Percentiles rank a stretch among this genome's conserved stretches.
Evolutionary conservation across 148 eudicot species (phyloP).

Genomic region (Linanthus parryae): DNA sequence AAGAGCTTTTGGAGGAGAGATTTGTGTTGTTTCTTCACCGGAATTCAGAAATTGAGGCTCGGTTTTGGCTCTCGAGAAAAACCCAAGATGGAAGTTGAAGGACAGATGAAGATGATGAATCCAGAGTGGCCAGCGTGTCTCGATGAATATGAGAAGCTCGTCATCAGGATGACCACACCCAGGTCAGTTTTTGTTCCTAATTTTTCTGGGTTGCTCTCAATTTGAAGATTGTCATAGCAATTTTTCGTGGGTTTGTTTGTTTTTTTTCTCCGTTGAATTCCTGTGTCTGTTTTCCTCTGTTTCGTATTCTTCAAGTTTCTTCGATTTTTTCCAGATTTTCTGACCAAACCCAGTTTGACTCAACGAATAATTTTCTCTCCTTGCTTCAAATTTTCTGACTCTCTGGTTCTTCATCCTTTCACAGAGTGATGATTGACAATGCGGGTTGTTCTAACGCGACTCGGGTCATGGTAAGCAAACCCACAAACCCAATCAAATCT

Average conservation of each 20-base stretch:
- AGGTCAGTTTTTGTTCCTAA: constrained; percentile 34
- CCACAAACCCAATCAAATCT: background rate
- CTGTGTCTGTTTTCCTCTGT: no score
- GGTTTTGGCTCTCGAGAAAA: background rate
- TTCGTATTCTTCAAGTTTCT: no score
- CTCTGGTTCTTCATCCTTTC: background rate
- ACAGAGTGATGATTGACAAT: constrained; percentile 88
- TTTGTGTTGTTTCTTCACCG: background rate
- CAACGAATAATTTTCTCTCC: no score
- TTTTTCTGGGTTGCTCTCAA: no score
- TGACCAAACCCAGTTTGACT: no score
- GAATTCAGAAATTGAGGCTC: background rate
- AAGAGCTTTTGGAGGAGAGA: background rate
- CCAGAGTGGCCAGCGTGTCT: constrained; percentile 75
- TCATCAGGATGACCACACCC: constrained; percentile 67
- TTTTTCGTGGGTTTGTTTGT: no score
- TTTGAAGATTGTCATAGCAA: no score
- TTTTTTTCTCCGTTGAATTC: no score
- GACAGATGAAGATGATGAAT: constrained; percentile 8
- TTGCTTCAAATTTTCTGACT: constrained; percentile 10
- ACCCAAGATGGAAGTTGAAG: background rate
- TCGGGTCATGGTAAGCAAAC: constrained; percentile 70
- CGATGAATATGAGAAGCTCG: constrained; percentile 86
- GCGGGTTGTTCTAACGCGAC: constrained; percentile 65
- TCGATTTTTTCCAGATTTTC: no score